Evolutionary conservation across 2,329 filamentous ascomycete species (phyloP).

Genomic region (Malbranchea cinnamomea): DNA sequence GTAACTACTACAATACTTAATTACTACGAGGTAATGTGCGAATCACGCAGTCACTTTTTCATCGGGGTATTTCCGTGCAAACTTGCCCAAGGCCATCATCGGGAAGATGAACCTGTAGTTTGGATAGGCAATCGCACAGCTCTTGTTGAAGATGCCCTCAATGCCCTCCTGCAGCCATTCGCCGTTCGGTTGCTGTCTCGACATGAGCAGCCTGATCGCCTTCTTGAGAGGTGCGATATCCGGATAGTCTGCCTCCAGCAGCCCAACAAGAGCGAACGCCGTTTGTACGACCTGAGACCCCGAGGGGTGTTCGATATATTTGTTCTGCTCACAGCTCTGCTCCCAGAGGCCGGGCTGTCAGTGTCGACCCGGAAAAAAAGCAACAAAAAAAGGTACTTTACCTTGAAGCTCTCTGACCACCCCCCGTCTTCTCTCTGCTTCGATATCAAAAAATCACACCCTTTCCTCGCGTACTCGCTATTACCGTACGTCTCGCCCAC

Average conservation of each 20-base stretch:
- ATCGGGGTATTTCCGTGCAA: not conserved
- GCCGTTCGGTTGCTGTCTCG: constrained; percentile 69
- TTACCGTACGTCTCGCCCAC: constrained; percentile 54
- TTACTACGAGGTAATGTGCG: too few relatives aligned
- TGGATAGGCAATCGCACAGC: constrained; percentile 2
- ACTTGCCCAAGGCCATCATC: constrained; percentile 3
- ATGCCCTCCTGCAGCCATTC: constrained; percentile 94
- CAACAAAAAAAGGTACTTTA: constrained; percentile 1
- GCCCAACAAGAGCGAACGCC: constrained; percentile 68
- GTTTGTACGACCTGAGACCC: constrained; percentile 31
- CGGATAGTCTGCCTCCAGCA: constrained; percentile 71
- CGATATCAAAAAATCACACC: constrained; percentile 71
- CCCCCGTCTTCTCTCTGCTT: constrained; percentile 80
- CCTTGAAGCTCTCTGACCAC: constrained; percentile 78
- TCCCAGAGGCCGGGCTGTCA: too few relatives aligned
- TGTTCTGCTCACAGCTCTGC: not conserved
- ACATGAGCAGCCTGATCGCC: constrained; percentile 68
- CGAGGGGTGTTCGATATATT: constrained; percentile 3
- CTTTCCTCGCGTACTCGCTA: constrained; percentile 52
- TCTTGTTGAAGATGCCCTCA: constrained; percentile 42
- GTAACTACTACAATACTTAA: too few relatives aligned
- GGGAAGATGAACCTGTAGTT: constrained; percentile 4
- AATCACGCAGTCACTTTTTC: too few relatives aligned
- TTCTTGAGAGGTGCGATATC: constrained; percentile 55
- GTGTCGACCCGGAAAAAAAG: not conserved